These are phyloP conservation scores for Aspergillus sp. DNA, from an alignment of 2,329 filamentous ascomycete species.

Conservation along the genomic window DNA sequence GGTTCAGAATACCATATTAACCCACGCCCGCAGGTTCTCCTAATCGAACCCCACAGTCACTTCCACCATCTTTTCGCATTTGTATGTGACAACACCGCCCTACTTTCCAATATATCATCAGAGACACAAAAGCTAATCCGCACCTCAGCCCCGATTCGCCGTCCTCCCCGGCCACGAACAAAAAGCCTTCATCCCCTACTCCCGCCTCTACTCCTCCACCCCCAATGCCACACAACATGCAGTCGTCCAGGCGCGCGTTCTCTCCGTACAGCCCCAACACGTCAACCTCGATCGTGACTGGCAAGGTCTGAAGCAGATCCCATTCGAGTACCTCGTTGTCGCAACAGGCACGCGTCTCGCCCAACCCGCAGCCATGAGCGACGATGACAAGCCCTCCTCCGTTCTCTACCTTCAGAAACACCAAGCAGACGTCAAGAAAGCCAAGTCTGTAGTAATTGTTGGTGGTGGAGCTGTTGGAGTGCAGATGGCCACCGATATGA, in stretches of 20 bases:
- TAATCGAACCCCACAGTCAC: slow-evolving; percentile 39
- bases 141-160: slow-evolving; percentile 35
- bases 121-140: background rate
- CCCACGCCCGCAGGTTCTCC: slow-evolving; percentile 27
- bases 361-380: slow-evolving; percentile 35
- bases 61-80: slow-evolving; percentile 42
- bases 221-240: slow-evolving; percentile 27
- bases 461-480: slow-evolving; percentile 55
- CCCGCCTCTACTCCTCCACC: slow-evolving; percentile 29
- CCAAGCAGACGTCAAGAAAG: slow-evolving; percentile 31
- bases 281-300: slow-evolving; percentile 38
- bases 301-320: slow-evolving; percentile 33
- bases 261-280: slow-evolving; percentile 30
- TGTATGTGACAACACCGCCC: slow-evolving; percentile 18
- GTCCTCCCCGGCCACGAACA: slow-evolving; percentile 39
- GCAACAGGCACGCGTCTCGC: slow-evolving; percentile 38
- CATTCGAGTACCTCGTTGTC: slow-evolving; percentile 37
- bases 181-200: slow-evolving; percentile 41
- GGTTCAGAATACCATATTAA: background rate
- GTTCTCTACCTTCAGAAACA: slow-evolving; percentile 36
- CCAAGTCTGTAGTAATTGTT: slow-evolving; percentile 38
- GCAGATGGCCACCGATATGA: slow-evolving; percentile 54
- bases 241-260: slow-evolving; percentile 36
- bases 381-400: slow-evolving; percentile 36
- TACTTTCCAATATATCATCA: background rate